Percentiles rank a stretch among this genome's conserved stretches.
Conservation (phyloP, 345 rosid genomes). For the Tarenaya hassleriana region DNA sequence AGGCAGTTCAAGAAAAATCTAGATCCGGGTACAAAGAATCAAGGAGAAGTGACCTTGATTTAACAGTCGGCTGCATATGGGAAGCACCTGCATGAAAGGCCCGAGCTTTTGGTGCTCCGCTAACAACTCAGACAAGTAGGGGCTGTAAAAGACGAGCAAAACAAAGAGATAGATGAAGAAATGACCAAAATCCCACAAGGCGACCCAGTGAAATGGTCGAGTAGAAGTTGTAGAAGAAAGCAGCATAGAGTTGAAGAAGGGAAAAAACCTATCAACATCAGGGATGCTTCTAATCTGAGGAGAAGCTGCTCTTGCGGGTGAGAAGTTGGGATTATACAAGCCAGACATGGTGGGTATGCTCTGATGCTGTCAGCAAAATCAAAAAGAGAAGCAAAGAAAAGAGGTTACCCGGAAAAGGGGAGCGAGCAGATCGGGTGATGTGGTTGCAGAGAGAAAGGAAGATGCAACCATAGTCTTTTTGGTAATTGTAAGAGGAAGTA, state of each 20-base stretch:
- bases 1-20: slow-evolving; percentile 19
- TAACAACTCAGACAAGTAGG: slow-evolving; percentile 75
- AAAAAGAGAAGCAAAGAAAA: too few species aligned
- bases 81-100: slow-evolving; percentile 92
- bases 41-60: slow-evolving; percentile 59
- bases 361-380: not conserved
- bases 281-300: slow-evolving; percentile 92
- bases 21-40: slow-evolving; percentile 50
- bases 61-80: slow-evolving; percentile 82
- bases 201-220: not conserved
- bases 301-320: slow-evolving; percentile 95
- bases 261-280: slow-evolving; percentile 70
- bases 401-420: too few species aligned
- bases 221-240: slow-evolving; percentile 13
- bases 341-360: slow-evolving; percentile 61
- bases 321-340: slow-evolving; percentile 85
- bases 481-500: too few species aligned
- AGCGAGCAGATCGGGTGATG: too few species aligned
- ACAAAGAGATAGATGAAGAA: slow-evolving; percentile 15
- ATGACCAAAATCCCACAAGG: not conserved
- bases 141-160: slow-evolving; percentile 42
- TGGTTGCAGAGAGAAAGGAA: too few species aligned
- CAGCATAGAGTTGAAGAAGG: too few species aligned
- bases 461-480: too few species aligned
- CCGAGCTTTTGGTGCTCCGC: slow-evolving; percentile 99